Evolutionary conservation across 164 flowering plant species (phyloP).

Genomic region (Vitis riparia): DNA sequence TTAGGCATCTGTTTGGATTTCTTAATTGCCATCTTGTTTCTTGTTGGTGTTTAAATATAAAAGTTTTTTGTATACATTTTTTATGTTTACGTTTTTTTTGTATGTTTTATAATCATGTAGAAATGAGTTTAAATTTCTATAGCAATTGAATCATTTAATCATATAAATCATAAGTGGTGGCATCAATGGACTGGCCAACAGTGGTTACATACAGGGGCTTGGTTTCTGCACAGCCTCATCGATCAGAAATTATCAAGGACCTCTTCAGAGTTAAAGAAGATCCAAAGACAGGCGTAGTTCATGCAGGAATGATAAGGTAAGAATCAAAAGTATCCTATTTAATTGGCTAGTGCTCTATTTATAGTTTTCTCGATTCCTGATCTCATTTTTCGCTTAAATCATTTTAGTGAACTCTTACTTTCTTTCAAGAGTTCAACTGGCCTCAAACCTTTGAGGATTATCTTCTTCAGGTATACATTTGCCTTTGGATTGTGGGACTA

Average conservation of each 20-base stretch:
- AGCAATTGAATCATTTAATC: not conserved
- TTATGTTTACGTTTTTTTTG: too few species aligned
- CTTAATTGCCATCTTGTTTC: too few species aligned
- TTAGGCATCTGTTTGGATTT: too few species aligned
- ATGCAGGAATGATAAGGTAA: slow-evolving; percentile 74
- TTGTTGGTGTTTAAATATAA: too few species aligned
- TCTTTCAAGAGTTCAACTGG: slow-evolving; percentile 52
- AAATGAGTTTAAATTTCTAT: not conserved
- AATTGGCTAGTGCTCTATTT: not conserved
- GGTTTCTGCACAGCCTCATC: slow-evolving; percentile 54
- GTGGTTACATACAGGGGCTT: slow-evolving; percentile 53
- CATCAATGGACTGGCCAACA: slow-evolving; percentile 75
- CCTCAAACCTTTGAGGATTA: slow-evolving; percentile 63
- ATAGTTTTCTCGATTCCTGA: not conserved
- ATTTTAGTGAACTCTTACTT: slow-evolving; percentile 58
- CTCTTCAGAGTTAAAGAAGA: slow-evolving; percentile 44
- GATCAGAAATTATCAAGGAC: slow-evolving; percentile 73
- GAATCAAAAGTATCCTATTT: not conserved
- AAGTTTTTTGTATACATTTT: too few species aligned
- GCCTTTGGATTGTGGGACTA: not conserved
- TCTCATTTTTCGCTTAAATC: not conserved
- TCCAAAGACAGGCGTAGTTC: slow-evolving; percentile 39
- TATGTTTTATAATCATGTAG: not conserved
- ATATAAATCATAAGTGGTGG: slow-evolving; percentile 49
- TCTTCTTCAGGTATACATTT: slow-evolving; percentile 63